phyloP scores from a whole-genome alignment of 176 grass and related monocot genomes.

The Saccharum officinarum region DNA sequence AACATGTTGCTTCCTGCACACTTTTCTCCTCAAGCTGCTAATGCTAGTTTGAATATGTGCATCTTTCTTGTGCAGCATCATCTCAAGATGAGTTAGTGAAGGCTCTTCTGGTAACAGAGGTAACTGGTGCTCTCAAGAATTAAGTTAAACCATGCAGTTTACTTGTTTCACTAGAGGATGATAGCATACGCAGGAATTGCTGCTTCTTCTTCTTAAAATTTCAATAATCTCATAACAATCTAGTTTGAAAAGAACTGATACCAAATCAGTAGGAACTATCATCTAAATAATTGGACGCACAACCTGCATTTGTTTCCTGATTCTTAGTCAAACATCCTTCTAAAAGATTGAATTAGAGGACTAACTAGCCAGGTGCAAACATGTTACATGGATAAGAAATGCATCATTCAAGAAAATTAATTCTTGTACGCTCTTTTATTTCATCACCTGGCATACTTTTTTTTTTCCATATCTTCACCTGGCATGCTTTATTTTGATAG shows the following conservation, averaged over 20 bases:
- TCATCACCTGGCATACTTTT: background rate
- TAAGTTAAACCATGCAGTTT: background rate
- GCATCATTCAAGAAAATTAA: background rate
- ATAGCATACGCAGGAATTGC: slow-evolving; percentile 1
- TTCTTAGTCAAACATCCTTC: background rate
- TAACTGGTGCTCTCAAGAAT: slow-evolving; percentile 3
- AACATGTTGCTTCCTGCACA: background rate
- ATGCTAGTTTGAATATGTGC: background rate
- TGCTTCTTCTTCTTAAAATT: background rate
- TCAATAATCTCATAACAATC: slow-evolving; percentile 6
- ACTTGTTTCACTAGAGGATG: background rate
- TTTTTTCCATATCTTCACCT: background rate
- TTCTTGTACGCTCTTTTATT: background rate
- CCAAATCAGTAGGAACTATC: background rate
- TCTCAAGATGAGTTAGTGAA: slow-evolving; percentile 88
- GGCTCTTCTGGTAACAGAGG: slow-evolving; percentile 98
- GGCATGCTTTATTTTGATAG: background rate
- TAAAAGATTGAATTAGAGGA: background rate
- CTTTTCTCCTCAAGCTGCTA: background rate
- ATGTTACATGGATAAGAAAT: background rate
- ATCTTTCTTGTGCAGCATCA: slow-evolving; percentile 64
- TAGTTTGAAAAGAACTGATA: background rate
- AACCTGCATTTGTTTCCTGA: background rate
- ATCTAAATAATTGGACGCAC: background rate
- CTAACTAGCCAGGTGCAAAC: background rate